Evolutionary conservation across 768 basidiomycete species (phyloP).

Genomic region (Lyophyllum atratum): DNA sequence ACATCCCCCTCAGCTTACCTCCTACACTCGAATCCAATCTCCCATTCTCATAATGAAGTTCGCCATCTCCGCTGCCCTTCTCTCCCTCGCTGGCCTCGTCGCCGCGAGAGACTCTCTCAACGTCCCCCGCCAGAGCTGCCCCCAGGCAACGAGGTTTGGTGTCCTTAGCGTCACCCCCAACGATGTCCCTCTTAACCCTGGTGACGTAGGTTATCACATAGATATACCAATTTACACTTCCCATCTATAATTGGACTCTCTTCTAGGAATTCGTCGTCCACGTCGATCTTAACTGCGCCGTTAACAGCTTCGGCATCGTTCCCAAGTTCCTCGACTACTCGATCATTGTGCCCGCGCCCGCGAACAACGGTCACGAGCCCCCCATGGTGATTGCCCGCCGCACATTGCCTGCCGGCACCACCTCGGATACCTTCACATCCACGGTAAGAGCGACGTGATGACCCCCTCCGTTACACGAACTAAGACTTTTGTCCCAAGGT

Average conservation of each 20-base stretch:
- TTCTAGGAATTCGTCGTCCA: conserved; percentile 5
- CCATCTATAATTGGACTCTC: no score
- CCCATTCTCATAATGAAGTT: conserved; percentile 10
- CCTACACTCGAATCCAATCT: no score
- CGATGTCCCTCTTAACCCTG: conserved; percentile 7
- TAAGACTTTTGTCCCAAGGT: background rate
- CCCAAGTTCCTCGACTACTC: conserved; percentile 13
- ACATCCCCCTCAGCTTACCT: no score
- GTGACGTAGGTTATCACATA: conserved; percentile 13
- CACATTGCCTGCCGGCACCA: conserved; percentile 2
- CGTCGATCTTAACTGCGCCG: conserved; percentile 8
- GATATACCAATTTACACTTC: no score
- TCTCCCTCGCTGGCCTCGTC: conserved; percentile 11
- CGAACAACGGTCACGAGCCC: conserved; percentile 15
- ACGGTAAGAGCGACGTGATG: background rate
- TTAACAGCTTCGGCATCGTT: conserved; percentile 2
- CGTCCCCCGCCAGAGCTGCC: conserved; percentile 6
- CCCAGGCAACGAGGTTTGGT: conserved; percentile 14
- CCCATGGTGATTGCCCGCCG: conserved; percentile 13
- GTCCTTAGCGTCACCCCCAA: conserved; percentile 3
- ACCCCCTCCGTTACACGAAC: no score
- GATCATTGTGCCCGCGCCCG: background rate
- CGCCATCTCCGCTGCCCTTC: conserved; percentile 5
- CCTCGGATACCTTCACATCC: conserved; percentile 8
- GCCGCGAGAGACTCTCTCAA: no score